These are phyloP conservation scores for Kodamaea laetipori DNA, from an alignment of 805 yeast species.

Conservation along the genomic window DNA sequence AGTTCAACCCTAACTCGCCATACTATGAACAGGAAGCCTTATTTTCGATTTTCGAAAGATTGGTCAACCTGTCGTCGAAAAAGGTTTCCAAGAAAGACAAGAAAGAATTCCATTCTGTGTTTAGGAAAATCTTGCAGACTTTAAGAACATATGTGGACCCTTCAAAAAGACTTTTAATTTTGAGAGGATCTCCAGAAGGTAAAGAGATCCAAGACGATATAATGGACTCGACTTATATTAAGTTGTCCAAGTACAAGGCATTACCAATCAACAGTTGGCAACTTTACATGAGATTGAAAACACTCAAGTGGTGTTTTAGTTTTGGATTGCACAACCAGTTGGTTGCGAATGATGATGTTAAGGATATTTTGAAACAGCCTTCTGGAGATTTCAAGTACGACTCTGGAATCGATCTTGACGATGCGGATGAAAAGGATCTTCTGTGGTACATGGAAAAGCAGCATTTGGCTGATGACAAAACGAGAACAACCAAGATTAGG, in stretches of 20 bases:
- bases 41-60: constrained; percentile 38
- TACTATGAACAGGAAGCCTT: constrained; percentile 55
- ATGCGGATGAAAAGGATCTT: constrained; percentile 12
- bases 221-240: constrained; percentile 40
- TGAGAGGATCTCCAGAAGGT: constrained; percentile 39
- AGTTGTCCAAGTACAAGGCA: constrained; percentile 47
- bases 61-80: constrained; percentile 56
- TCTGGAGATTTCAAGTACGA: constrained; percentile 11
- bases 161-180: constrained; percentile 36
- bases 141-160: constrained; percentile 42
- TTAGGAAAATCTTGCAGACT: constrained; percentile 57
- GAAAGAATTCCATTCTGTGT: constrained; percentile 57
- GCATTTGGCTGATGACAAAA: constrained; percentile 30
- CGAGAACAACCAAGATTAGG: constrained; percentile 36
- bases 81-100: constrained; percentile 64
- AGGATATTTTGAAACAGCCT: constrained; percentile 41
- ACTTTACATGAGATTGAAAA: constrained; percentile 49
- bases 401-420: constrained; percentile 5
- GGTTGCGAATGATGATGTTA: constrained; percentile 36
- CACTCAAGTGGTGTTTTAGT: constrained; percentile 53
- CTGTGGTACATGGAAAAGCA: constrained; percentile 17
- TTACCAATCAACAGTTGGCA: constrained; percentile 54
- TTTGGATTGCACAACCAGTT: constrained; percentile 54
- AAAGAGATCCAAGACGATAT: constrained; percentile 32
- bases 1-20: constrained; percentile 50